Percentiles rank a stretch among this genome's conserved stretches.
phyloP scores from a whole-genome alignment of 805 yeast genomes.

The Brettanomyces naardenensis region DNA sequence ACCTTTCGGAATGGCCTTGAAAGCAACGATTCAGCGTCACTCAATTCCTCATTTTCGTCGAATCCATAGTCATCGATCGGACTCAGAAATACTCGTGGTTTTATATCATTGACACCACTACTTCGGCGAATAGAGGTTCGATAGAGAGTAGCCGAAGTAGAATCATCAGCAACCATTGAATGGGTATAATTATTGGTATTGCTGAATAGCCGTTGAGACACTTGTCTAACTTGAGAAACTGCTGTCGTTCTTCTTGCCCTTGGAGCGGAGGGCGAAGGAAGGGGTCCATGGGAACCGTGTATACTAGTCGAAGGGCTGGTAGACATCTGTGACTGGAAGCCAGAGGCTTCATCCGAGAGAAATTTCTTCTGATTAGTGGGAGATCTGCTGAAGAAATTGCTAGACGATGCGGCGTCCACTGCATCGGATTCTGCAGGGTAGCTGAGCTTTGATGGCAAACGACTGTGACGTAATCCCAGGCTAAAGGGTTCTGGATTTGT shows the following conservation, averaged over 20 bases:
- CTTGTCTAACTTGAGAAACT: slow-evolving; percentile 23
- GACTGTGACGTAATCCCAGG: not conserved
- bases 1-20: slow-evolving; percentile 6
- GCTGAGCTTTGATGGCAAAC: not conserved
- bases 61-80: slow-evolving; percentile 1
- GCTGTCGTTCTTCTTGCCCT: slow-evolving; percentile 4
- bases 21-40: slow-evolving; percentile 18
- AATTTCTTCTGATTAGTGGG: slow-evolving; percentile 1
- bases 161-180: not conserved
- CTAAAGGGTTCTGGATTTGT: not conserved
- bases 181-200: slow-evolving; percentile 11
- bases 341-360: no score
- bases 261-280: not conserved
- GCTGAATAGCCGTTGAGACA: slow-evolving; percentile 20
- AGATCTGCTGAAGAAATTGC: no score
- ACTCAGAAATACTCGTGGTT: not conserved
- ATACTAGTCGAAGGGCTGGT: not conserved
- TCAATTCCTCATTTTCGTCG: slow-evolving; percentile 9
- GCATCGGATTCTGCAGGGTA: no score
- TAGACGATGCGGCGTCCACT: no score
- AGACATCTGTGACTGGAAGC: not conserved
- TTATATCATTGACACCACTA: not conserved
- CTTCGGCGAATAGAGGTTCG: not conserved
- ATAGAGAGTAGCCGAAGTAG: not conserved
- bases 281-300: not conserved